Conservation (phyloP, 1,284 basidiomycete genomes). For the Ustilago curta region DNA sequence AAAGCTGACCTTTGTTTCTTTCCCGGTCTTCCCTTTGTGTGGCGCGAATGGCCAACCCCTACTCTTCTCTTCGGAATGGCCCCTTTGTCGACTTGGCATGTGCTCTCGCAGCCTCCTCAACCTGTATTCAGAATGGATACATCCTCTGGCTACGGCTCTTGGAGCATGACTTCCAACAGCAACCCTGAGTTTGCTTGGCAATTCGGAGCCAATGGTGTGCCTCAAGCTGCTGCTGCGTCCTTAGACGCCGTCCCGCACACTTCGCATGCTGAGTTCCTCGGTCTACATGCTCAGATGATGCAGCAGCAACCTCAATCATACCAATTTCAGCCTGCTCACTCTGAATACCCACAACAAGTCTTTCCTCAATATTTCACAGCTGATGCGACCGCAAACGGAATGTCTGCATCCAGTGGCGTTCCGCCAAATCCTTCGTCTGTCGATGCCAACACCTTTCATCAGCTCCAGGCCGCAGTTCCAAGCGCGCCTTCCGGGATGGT, state of each 20-base stretch:
- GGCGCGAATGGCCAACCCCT: not conserved
- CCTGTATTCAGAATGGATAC: conserved; percentile 15
- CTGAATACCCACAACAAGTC: not conserved
- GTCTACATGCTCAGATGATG: conserved; percentile 1
- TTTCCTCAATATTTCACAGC: not conserved
- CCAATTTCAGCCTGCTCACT: conserved; percentile 4
- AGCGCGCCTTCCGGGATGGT: conserved; percentile 11
- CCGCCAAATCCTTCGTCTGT: conserved; percentile 1
- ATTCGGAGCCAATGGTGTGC: conserved; percentile 8
- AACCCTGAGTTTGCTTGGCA: conserved; percentile 22
- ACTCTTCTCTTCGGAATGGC: not conserved
- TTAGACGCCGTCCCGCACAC: not conserved
- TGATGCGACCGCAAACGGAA: not conserved
- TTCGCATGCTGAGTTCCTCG: conserved; percentile 1
- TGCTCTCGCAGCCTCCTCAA: not conserved
- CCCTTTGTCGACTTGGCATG: too few species aligned
- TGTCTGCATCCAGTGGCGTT: conserved; percentile 2
- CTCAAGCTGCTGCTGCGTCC: conserved; percentile 5
- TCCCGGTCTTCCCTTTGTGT: not conserved
- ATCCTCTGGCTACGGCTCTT: conserved; percentile 20
- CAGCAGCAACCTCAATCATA: conserved; percentile 5
- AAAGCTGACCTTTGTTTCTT: too few species aligned
- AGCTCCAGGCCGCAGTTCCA: conserved; percentile 12
- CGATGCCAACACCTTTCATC: conserved; percentile 11
- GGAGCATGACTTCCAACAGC: conserved; percentile 21